A percentile compares a stretch with the other conserved stretches of the same genome.
These are phyloP conservation scores for Cladophialophora exuberans DNA, from an alignment of 2,329 filamentous ascomycete genomes.

Conservation along the genomic window DNA sequence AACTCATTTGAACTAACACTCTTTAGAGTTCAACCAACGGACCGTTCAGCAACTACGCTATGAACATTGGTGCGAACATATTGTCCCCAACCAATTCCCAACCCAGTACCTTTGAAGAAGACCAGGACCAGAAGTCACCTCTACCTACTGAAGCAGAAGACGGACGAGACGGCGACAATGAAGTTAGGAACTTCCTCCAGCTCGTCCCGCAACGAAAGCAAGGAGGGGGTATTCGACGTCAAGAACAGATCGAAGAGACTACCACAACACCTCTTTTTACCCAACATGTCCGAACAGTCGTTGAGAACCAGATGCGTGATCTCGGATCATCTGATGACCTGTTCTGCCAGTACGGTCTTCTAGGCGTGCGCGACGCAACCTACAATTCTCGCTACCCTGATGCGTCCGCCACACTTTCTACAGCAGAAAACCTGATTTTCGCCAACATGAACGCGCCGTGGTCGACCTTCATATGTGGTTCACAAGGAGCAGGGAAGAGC, in stretches of 20 bases:
- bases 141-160: no score
- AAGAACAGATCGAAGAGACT: constrained; percentile 9
- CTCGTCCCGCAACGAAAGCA: no score
- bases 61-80: no score
- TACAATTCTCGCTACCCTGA: constrained; percentile 21
- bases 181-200: no score
- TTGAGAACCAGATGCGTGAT: background rate
- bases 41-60: no score
- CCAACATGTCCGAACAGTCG: constrained; percentile 7
- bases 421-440: constrained; percentile 35
- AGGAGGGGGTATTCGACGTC: no score
- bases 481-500: constrained; percentile 65
- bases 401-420: background rate
- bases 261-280: constrained; percentile 25
- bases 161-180: background rate
- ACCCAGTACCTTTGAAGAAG: no score
- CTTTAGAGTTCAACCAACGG: no score
- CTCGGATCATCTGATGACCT: constrained; percentile 1
- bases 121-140: no score
- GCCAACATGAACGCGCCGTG: constrained; percentile 59
- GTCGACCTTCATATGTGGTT: constrained; percentile 65
- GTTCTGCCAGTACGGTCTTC: constrained; percentile 35
- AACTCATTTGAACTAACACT: no score
- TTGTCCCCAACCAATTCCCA: no score
- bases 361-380: constrained; percentile 30